phyloP scores from a whole-genome alignment of 352 stramenopile species.

The Thalassiosira oceanica region DNA sequence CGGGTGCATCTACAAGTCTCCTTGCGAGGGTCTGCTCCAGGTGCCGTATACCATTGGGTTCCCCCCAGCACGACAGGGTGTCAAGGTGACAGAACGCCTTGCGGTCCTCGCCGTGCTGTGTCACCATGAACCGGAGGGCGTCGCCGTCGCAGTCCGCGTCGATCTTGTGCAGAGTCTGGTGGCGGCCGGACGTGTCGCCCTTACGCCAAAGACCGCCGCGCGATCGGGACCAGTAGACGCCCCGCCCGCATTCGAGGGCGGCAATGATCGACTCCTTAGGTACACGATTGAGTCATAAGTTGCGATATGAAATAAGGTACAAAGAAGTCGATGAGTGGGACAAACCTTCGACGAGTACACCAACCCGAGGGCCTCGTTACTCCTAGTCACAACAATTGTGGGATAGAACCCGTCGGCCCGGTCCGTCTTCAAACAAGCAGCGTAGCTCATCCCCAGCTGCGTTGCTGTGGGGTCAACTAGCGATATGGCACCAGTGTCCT shows the following conservation, averaged over 20 bases:
- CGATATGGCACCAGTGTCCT: conserved; percentile 51
- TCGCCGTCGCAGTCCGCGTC: conserved; percentile 95
- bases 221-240: conserved; percentile 94
- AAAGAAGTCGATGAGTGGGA: not conserved
- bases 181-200: conserved; percentile 92
- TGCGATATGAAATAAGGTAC: not conserved
- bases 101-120: conserved; percentile 76
- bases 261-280: conserved; percentile 88
- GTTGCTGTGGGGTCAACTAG: conserved; percentile 64
- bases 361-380: conserved; percentile 86
- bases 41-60: conserved; percentile 84
- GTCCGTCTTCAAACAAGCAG: conserved; percentile 82
- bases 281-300: not conserved
- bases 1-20: conserved; percentile 85
- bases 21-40: conserved; percentile 88
- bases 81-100: conserved; percentile 85
- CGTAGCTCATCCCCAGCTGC: conserved; percentile 58
- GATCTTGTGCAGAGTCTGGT: conserved; percentile 89
- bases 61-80: conserved; percentile 92
- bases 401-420: conserved; percentile 88
- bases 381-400: conserved; percentile 91
- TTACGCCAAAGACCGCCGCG: conserved; percentile 90
- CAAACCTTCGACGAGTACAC: conserved; percentile 89
- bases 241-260: conserved; percentile 85
- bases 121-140: conserved; percentile 91